Base-by-base conservation (phyloP, 805 yeast species). In the Candida maris region DNA sequence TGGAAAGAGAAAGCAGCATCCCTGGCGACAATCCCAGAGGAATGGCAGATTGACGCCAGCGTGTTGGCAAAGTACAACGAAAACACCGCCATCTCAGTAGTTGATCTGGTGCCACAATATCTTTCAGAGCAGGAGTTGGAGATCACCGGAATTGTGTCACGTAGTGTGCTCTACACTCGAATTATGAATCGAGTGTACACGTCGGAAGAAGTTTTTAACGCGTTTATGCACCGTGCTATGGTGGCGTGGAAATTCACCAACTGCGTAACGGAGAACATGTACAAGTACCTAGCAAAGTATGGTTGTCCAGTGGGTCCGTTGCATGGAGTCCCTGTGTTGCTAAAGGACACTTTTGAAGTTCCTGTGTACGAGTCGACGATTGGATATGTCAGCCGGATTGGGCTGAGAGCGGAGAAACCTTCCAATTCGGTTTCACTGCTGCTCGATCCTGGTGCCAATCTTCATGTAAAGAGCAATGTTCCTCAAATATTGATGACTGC, bases 401-500 rank as follows among this genome's bases (percentile, higher is more conserved):
- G 40, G 20, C 34, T 35, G 19, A 38, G 32, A 18, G 35, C 24
- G 8, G 28, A 9, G 10, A 8, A 40, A 7, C 34, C 34, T 24
- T 30, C 41, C 12, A 10, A 9, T 25, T n/a, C 14, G 59, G 53
- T 47, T 3, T 32, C 31, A n/a, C 17, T 44, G 2, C 27, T 48
- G 23, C 28, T 15, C 17, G 37, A 45, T 15, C 37, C 38, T 21
- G 53, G 55, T 27, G 53, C 70, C 5, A 68, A 74, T 3, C 59
- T 72, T 26, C 66, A 67, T 39, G 68, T 65, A 27, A 73, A 73
- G 49, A 74, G 81, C 3, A 64, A 62, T 27, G 56, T 57, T 5
- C 83, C 83, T 3, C 81, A 74, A 51, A 66, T 71, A 2, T 59
- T 77, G 57, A 75, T 77, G 81, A 78, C 73, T 39, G 54, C 68